These are phyloP conservation scores for Omphalotus guepiniiformis DNA, from an alignment of 768 basidiomycete genomes.

Conservation along the genomic window DNA sequence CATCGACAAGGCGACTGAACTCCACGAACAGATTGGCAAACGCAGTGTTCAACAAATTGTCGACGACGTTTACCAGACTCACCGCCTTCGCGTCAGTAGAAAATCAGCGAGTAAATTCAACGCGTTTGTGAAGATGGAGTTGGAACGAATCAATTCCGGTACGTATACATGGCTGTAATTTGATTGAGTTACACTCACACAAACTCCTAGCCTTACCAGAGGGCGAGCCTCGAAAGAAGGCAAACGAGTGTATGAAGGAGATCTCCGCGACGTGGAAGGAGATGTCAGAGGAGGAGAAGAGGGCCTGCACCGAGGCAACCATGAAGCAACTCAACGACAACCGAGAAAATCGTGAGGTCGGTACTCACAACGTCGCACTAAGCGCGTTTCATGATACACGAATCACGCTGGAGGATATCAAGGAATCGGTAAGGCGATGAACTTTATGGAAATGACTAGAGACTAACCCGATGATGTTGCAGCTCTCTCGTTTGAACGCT, in stretches of 20 bases:
- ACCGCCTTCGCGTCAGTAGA: not conserved
- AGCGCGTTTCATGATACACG: not conserved
- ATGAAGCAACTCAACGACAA: not conserved
- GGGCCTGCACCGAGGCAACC: not conserved
- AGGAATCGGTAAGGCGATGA: not conserved
- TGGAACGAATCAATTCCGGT: constrained; percentile 1
- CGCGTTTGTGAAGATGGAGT: not conserved
- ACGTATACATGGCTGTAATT: not conserved
- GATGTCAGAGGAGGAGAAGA: not conserved
- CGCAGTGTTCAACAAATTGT: not conserved
- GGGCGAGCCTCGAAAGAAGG: not conserved
- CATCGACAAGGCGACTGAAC: not conserved
- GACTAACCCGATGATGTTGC: not conserved
- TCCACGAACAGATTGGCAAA: not conserved
- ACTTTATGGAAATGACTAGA: not conserved
- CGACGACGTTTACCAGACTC: not conserved
- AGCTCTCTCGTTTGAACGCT: not conserved
- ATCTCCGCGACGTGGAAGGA: not conserved
- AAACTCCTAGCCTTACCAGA: not conserved
- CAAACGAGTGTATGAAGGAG: not conserved
- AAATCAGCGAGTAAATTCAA: not conserved
- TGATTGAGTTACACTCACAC: not conserved
- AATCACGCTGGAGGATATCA: not conserved
- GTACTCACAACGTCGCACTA: not conserved
- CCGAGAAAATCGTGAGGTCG: not conserved